These are phyloP conservation scores for Cephalotrichum gorgonifer DNA, from an alignment of 2,329 filamentous ascomycete species.

Conservation along the genomic window DNA sequence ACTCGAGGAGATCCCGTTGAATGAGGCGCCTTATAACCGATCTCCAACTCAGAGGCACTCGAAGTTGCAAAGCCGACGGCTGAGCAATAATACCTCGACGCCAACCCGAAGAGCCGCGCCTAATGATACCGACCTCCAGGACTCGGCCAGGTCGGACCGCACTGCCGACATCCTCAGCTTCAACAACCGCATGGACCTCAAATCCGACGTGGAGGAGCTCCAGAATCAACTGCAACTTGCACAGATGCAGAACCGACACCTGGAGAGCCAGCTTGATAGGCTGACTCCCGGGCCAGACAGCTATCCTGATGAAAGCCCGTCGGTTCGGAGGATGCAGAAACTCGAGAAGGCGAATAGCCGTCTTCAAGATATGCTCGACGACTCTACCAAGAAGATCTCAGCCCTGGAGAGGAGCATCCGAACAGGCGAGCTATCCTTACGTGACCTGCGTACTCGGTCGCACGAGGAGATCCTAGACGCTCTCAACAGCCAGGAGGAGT, in stretches of 20 bases:
- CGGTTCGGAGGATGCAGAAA: conserved; percentile 73
- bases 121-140: conserved; percentile 51
- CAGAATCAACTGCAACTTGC: conserved; percentile 90
- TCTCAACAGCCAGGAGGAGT: conserved; percentile 87
- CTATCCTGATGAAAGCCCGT: conserved; percentile 64
- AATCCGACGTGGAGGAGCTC: conserved; percentile 79
- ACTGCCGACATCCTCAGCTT: conserved; percentile 73
- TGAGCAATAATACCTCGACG: conserved; percentile 66
- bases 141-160: conserved; percentile 75
- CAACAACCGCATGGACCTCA: conserved; percentile 84
- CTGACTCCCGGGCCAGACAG: conserved; percentile 51
- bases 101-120: conserved; percentile 63
- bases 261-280: conserved; percentile 77
- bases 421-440: conserved; percentile 76
- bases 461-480: conserved; percentile 91
- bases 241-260: conserved; percentile 89
- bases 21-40: conserved; percentile 62
- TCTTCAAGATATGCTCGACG: conserved; percentile 88
- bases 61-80: conserved; percentile 37
- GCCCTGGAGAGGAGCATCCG: conserved; percentile 78
- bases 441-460: conserved; percentile 85
- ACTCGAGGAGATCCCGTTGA: conserved; percentile 79
- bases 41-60: conserved; percentile 62
- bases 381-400: conserved; percentile 87
- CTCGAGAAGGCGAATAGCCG: conserved; percentile 86